Conservation (phyloP, 2,329 filamentous ascomycete species). For the Exophiala calicioides region DNA sequence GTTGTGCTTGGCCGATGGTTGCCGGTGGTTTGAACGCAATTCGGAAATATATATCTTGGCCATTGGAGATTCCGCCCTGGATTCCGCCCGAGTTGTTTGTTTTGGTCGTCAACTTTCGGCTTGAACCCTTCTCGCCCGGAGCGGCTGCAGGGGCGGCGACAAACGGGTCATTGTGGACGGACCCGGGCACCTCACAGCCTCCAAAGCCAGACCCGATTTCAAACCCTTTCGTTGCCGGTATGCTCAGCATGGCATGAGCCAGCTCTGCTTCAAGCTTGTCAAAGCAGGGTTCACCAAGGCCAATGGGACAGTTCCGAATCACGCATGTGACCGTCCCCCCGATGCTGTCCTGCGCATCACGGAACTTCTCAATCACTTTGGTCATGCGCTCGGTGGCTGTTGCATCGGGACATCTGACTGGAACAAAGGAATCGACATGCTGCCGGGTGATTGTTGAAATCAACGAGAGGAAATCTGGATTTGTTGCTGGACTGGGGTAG, state of each 20-base stretch:
- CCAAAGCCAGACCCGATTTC: slow-evolving; percentile 92
- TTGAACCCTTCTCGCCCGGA: slow-evolving; percentile 45
- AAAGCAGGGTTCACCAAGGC: slow-evolving; percentile 90
- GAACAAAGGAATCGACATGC: slow-evolving; percentile 79
- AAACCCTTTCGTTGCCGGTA: slow-evolving; percentile 93
- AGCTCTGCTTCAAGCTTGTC: slow-evolving; percentile 92
- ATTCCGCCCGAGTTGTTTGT: slow-evolving; percentile 96
- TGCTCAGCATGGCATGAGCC: slow-evolving; percentile 90
- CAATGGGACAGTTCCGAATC: slow-evolving; percentile 79
- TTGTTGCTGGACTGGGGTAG: slow-evolving; percentile 50
- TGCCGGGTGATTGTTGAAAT: slow-evolving; percentile 70
- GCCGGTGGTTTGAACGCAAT: slow-evolving; percentile 94
- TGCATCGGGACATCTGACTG: slow-evolving; percentile 79
- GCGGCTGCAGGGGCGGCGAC: slow-evolving; percentile 54
- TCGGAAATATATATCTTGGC: slow-evolving; percentile 89
- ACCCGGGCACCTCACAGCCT: slow-evolving; percentile 82
- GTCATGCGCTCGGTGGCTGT: slow-evolving; percentile 71
- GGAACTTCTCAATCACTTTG: slow-evolving; percentile 72
- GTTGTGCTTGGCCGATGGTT: slow-evolving; percentile 87
- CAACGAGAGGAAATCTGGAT: slow-evolving; percentile 76
- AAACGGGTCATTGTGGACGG: slow-evolving; percentile 90
- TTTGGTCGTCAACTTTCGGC: slow-evolving; percentile 72
- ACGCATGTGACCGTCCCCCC: slow-evolving; percentile 95
- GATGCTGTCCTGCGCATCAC: slow-evolving; percentile 81
- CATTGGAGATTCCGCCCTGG: slow-evolving; percentile 93